Evolutionary conservation across 1,284 basidiomycete genomes (phyloP), one percentile per base, ranked within the genome.

Genomic region (Trichosporon coremiiforme): DNA sequence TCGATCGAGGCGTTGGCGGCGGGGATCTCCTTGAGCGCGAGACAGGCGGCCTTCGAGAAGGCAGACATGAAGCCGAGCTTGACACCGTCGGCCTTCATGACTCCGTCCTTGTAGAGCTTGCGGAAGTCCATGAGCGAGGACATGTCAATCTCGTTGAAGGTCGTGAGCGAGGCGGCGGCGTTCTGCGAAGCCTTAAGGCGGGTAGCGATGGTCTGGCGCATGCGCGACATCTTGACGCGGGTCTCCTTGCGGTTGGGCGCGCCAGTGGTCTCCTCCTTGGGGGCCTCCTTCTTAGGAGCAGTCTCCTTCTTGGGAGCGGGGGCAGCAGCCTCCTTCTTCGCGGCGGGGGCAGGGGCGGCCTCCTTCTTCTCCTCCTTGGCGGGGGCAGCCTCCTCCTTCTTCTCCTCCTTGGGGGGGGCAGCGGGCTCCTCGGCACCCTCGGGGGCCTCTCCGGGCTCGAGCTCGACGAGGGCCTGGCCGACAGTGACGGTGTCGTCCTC

Each of bases 71-170:
- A 99, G 50, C 97, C 96, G 74, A 99, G 89, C 86, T 99, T 99
- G 84, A 98, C 90, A 65, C 94, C 95, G 77, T 95, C 91, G 81
- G 91, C 89, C 85, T 99, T 98, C 69, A 95, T 87, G 65, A 98
- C 87, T 68, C 89, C 87, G 76, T 98, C 95, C 88, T 99, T 99
- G 90, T 96, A 96, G 80, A 92, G 90, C 81, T 91, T 90, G 78
- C 97, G 91, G 90, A 99, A 91, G 67, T 92, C 91, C 87, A 98
- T 93, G 73, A 98, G 85, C 63, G 91, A 90, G 62, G 93, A 95
- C 96, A 99, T 99, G 87, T 99, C 96, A 81, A 99, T 94, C 86
- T 99, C 96, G 86, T 99, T 98, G 88, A 99, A 99, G 60, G 96
- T 99, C 66, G 97, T 99, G 74, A 99, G 85, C 70, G 94, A 95